phyloP scores from a whole-genome alignment of 2,329 filamentous ascomycete genomes.

The Coleophoma cylindrospora region DNA sequence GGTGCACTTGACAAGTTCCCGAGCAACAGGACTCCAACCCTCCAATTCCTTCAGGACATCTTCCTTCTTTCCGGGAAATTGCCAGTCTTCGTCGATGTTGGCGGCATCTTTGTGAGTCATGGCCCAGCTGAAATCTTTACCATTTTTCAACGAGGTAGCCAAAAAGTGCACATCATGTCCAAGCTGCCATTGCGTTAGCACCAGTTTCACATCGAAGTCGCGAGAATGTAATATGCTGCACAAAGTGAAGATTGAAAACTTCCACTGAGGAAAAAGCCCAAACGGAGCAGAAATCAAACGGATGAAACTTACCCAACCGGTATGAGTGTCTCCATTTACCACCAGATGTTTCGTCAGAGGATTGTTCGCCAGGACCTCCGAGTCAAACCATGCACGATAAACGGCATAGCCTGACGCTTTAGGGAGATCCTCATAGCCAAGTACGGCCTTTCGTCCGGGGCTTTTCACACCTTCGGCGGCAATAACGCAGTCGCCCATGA shows the following conservation, averaged over 20 bases:
- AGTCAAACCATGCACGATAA: neutral
- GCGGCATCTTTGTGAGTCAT: neutral
- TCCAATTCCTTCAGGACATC: neutral
- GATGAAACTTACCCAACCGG: neutral
- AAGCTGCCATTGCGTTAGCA: neutral
- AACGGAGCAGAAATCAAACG: neutral
- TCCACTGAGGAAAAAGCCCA: too few relatives aligned
- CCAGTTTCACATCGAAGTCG: too few relatives aligned
- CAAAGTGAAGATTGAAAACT: too few relatives aligned
- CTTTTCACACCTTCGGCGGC: neutral
- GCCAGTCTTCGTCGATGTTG: neutral
- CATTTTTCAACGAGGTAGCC: neutral
- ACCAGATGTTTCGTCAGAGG: neutral
- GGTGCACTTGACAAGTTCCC: neutral
- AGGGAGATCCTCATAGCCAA: neutral
- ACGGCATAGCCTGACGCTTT: neutral
- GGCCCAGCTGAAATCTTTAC: neutral
- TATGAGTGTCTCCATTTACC: neutral
- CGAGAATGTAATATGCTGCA: too few relatives aligned
- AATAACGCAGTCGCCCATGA: neutral
- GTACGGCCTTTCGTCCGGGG: neutral
- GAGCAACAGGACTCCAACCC: neutral
- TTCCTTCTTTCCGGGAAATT: neutral
- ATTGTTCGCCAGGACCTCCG: neutral
- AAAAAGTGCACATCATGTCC: neutral